A percentile compares a stretch with the other conserved stretches of the same genome.
Conservation (phyloP, 2,329 filamentous ascomycete genomes). For the Exophiala aquamarina region DNA sequence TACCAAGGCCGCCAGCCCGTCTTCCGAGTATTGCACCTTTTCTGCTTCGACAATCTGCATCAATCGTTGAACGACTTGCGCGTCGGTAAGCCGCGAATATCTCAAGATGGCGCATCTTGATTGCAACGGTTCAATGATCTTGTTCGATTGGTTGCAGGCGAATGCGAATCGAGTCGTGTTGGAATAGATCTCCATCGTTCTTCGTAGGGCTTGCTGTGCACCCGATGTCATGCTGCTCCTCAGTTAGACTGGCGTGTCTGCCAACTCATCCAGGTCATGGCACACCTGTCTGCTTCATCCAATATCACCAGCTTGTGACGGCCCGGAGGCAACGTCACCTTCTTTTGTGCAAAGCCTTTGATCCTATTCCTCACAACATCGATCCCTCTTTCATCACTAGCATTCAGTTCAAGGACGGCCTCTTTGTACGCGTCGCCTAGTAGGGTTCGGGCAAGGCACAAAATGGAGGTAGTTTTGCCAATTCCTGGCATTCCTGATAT, state of each 20-base stretch:
- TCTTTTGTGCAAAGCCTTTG: slow-evolving; percentile 98
- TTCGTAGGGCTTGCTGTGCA: slow-evolving; percentile 87
- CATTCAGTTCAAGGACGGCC: slow-evolving; percentile 93
- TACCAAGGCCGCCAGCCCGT: slow-evolving; percentile 91
- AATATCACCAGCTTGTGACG: slow-evolving; percentile 96
- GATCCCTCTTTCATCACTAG: slow-evolving; percentile 94
- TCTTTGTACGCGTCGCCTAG: slow-evolving; percentile 95
- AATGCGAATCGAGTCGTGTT: slow-evolving; percentile 96
- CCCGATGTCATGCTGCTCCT: slow-evolving; percentile 81
- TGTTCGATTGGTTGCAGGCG: slow-evolving; percentile 97
- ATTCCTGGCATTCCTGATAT: slow-evolving; percentile 99
- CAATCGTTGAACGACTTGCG: slow-evolving; percentile 85
- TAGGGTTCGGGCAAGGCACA: slow-evolving; percentile 88
- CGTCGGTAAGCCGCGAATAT: slow-evolving; percentile 88
- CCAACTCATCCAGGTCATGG: slow-evolving; percentile 12
- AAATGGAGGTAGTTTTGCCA: slow-evolving; percentile 93
- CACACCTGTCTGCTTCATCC: slow-evolving; percentile 84
- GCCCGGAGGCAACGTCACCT: slow-evolving; percentile 87
- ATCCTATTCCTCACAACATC: slow-evolving; percentile 96
- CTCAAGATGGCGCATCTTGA: slow-evolving; percentile 94
- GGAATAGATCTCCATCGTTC: slow-evolving; percentile 99
- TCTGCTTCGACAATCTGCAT: slow-evolving; percentile 93
- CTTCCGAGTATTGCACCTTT: slow-evolving; percentile 84
- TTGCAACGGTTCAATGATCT: slow-evolving; percentile 98
- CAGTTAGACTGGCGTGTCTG: slow-evolving; percentile 4